A percentile compares a stretch with the other conserved stretches of the same genome.
Evolutionary conservation across 2,329 filamentous ascomycete species (phyloP).

Genomic region (Ophiostoma sp.): DNA sequence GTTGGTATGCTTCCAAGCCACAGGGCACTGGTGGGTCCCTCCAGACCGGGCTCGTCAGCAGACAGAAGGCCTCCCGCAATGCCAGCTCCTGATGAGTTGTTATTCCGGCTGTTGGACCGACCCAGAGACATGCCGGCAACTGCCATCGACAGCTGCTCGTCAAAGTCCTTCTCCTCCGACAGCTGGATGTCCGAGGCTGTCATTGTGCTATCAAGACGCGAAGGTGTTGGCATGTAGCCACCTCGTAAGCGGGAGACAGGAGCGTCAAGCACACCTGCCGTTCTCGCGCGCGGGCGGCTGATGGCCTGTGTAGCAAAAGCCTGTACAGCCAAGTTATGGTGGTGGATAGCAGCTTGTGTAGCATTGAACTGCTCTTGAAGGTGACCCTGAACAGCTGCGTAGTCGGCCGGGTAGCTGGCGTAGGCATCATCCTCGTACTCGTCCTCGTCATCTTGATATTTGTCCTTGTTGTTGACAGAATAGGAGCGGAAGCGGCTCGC

Average conservation of each 20-base stretch:
- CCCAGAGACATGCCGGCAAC: slow-evolving; percentile 75
- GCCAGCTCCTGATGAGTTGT: slow-evolving; percentile 33
- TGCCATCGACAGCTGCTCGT: slow-evolving; percentile 67
- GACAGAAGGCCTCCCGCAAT: slow-evolving; percentile 55
- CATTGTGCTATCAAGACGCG: slow-evolving; percentile 69
- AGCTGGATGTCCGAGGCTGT: slow-evolving; percentile 69
- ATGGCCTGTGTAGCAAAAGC: slow-evolving; percentile 81
- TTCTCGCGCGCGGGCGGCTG: slow-evolving; percentile 80
- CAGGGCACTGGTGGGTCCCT: slow-evolving; percentile 84
- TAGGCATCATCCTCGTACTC: slow-evolving; percentile 63
- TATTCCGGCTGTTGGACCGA: slow-evolving; percentile 59
- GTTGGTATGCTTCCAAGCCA: slow-evolving; percentile 98
- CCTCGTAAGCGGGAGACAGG: slow-evolving; percentile 58
- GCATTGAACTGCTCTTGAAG: slow-evolving; percentile 59
- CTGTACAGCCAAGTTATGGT: slow-evolving; percentile 89
- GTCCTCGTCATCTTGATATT: slow-evolving; percentile 87
- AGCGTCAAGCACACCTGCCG: slow-evolving; percentile 84
- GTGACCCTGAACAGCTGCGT: slow-evolving; percentile 45
- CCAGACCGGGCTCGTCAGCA: slow-evolving; percentile 71
- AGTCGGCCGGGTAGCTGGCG: slow-evolving; percentile 36
- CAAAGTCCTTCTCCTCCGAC: slow-evolving; percentile 70
- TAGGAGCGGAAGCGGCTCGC: slow-evolving; percentile 91
- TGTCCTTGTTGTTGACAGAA: slow-evolving; percentile 97
- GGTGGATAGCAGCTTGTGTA: slow-evolving; percentile 69
- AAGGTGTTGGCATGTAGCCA: slow-evolving; percentile 53